phyloP scores from a whole-genome alignment of 2,329 filamentous ascomycete species.

The Thermochaetoides dissita region DNA sequence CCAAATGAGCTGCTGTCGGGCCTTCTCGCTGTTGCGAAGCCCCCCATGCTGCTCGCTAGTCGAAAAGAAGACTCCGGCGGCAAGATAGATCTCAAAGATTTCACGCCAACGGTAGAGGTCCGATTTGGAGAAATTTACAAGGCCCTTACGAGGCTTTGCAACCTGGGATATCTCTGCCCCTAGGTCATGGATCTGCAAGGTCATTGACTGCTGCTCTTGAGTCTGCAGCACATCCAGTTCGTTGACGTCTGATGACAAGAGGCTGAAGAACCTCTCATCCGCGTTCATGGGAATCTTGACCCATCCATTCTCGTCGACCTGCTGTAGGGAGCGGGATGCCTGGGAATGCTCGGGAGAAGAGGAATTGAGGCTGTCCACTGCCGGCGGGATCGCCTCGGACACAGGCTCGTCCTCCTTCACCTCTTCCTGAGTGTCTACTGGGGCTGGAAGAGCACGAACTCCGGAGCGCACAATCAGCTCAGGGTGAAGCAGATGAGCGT shows the following conservation, averaged over 20 bases:
- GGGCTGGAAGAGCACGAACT: neutral
- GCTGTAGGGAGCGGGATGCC: slow-evolving; percentile 1
- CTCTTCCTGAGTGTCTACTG: no score
- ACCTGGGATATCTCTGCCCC: slow-evolving; percentile 50
- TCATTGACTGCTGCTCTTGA: slow-evolving; percentile 50
- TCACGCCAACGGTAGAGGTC: slow-evolving; percentile 66
- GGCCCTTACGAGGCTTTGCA: slow-evolving; percentile 36
- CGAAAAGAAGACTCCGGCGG: slow-evolving; percentile 71
- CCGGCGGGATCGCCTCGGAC: no score
- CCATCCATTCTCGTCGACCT: slow-evolving; percentile 16
- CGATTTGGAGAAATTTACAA: slow-evolving; percentile 41
- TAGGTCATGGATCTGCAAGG: slow-evolving; percentile 46
- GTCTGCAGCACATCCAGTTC: slow-evolving; percentile 55
- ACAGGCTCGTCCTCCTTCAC: no score
- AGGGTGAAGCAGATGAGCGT: slow-evolving; percentile 11
- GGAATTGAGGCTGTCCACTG: slow-evolving; percentile 23
- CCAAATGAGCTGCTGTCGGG: slow-evolving; percentile 52
- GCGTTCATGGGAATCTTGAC: slow-evolving; percentile 68
- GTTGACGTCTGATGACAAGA: slow-evolving; percentile 57
- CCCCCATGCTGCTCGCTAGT: slow-evolving; percentile 59
- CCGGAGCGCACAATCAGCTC: slow-evolving; percentile 17
- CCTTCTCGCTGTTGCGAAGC: slow-evolving; percentile 48
- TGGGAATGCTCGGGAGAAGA: slow-evolving; percentile 19
- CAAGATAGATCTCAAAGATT: slow-evolving; percentile 69
- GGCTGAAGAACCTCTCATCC: slow-evolving; percentile 66